A percentile compares a stretch with the other conserved stretches of the same genome.
These are phyloP conservation scores for Trebouxia sp. DNA, from an alignment of 139 green algal species.

Conservation along the genomic window DNA sequence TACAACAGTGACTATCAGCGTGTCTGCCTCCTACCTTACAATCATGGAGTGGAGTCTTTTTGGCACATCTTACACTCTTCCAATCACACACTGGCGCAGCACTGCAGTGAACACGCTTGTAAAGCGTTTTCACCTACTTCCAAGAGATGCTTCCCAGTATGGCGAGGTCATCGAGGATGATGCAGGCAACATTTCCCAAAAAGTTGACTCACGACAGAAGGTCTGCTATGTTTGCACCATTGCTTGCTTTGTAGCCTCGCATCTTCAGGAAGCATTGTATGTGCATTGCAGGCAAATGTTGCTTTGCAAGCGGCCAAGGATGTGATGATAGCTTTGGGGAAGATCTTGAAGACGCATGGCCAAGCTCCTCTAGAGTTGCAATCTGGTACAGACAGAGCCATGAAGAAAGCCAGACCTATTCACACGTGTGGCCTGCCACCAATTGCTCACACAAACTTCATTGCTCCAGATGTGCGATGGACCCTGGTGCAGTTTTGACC, in stretches of 20 bases:
- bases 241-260: too few relatives aligned
- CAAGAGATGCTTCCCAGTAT: background rate
- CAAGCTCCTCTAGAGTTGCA: background rate
- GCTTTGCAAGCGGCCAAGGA: background rate
- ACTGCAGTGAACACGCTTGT: background rate
- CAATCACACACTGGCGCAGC: background rate
- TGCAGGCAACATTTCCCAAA: background rate
- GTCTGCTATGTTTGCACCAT: background rate
- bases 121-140: background rate
- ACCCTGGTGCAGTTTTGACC: background rate
- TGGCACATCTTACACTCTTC: background rate
- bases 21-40: background rate
- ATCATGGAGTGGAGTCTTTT: background rate
- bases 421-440: background rate
- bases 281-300: background rate
- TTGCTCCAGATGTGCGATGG: background rate
- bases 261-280: background rate
- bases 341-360: background rate
- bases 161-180: background rate
- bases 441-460: background rate
- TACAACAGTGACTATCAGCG: background rate
- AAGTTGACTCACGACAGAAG: background rate
- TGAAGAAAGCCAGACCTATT: background rate
- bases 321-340: background rate
- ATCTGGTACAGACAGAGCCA: background rate